A percentile compares a stretch with the other conserved stretches of the same genome.
These are phyloP conservation scores for Mediolabrus comicus DNA, from an alignment of 108 stramenopile species.

Conservation along the genomic window DNA sequence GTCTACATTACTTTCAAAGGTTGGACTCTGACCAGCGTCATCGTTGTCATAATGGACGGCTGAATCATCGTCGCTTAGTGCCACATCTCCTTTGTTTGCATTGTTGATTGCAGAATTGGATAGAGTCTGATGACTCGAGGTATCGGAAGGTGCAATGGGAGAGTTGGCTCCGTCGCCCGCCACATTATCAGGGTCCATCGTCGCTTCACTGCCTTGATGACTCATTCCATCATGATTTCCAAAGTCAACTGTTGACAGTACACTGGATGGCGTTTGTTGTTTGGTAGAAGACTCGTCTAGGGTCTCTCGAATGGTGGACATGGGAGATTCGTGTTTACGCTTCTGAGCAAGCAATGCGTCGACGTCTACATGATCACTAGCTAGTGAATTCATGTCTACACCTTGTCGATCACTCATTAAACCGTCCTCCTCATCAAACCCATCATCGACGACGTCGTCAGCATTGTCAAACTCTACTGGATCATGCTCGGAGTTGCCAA, in stretches of 20 bases:
- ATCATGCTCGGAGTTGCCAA: neutral
- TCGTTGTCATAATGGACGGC: no score
- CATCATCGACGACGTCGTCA: neutral
- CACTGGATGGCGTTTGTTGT: constrained; percentile 5
- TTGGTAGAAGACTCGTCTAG: neutral
- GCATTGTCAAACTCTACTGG: constrained; percentile 12
- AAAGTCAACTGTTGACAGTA: neutral
- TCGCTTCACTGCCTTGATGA: neutral
- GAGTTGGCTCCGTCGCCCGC: neutral
- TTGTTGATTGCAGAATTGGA: neutral
- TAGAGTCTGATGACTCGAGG: neutral
- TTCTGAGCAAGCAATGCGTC: constrained; percentile 1
- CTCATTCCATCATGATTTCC: neutral
- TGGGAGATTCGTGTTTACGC: neutral
- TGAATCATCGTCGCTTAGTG: neutral
- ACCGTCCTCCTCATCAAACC: neutral
- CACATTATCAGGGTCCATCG: neutral
- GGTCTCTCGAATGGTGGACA: constrained; percentile 17
- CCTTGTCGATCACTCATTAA: neutral
- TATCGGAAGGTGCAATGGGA: no score
- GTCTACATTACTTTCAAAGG: neutral
- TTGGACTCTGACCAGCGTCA: neutral
- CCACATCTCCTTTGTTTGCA: neutral
- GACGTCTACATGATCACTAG: constrained; percentile 14
- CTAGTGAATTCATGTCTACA: constrained; percentile 12